Percentiles rank a stretch among this genome's conserved stretches.
phyloP scores from a whole-genome alignment of 139 green algal genomes.

The Picochlorum costavermella region DNA sequence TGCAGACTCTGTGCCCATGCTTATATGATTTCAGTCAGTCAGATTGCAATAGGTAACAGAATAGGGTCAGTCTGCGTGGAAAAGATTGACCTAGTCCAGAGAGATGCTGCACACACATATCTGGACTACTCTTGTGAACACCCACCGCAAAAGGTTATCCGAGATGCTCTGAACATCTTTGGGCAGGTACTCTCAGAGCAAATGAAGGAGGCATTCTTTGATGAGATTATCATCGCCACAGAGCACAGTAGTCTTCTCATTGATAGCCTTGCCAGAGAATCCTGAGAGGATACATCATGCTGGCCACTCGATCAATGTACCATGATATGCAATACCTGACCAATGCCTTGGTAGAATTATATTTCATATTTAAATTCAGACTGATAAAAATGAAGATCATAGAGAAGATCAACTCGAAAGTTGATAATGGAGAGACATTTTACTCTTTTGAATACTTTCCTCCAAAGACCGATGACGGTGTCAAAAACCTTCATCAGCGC shows the following conservation, averaged over 20 bases:
- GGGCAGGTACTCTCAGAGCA: too few relatives aligned
- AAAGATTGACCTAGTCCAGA: slow-evolving; percentile 6
- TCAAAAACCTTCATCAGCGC: slow-evolving; percentile 87
- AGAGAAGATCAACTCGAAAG: slow-evolving; percentile 76
- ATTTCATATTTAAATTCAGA: neutral
- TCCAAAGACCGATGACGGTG: slow-evolving; percentile 85
- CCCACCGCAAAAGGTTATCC: too few relatives aligned
- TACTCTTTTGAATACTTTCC: slow-evolving; percentile 98
- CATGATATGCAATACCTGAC: too few relatives aligned
- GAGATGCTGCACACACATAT: slow-evolving; percentile 5
- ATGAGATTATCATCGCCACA: too few relatives aligned
- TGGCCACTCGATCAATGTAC: too few relatives aligned
- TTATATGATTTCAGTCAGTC: slow-evolving; percentile 1
- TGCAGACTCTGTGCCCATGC: neutral
- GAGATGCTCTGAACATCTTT: too few relatives aligned
- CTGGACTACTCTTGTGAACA: slow-evolving; percentile 6
- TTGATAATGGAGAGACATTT: slow-evolving; percentile 61
- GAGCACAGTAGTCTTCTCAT: too few relatives aligned
- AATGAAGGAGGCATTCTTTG: too few relatives aligned
- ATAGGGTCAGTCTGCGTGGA: slow-evolving; percentile 8
- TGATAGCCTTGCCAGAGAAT: too few relatives aligned
- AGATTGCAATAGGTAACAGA: slow-evolving; percentile 6
- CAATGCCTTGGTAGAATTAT: neutral
- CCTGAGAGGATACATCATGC: too few relatives aligned
- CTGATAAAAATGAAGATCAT: slow-evolving; percentile 72